A percentile compares a stretch with the other conserved stretches of the same genome.
phyloP scores from a whole-genome alignment of 78 protist genomes.

The Thecamonas trahens region DNA sequence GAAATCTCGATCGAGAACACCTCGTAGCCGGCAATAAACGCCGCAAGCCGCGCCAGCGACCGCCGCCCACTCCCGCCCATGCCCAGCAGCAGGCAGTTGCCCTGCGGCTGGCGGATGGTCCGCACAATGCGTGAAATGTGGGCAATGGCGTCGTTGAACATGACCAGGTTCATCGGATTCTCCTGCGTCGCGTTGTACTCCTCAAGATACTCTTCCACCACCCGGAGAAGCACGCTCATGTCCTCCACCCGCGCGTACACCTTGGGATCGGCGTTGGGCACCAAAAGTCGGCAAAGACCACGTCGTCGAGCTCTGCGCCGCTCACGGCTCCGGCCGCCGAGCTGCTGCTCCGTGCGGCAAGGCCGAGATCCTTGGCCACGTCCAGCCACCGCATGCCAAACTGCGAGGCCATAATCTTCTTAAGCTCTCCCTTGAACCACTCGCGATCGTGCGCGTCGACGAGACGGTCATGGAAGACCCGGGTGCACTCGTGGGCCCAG shows the following conservation, averaged over 20 bases:
- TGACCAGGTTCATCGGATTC: constrained; percentile 66
- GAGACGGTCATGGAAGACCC: constrained; percentile 87
- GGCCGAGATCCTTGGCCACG: too few species aligned
- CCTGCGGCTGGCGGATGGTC: constrained; percentile 68
- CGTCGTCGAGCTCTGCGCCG: constrained; percentile 1
- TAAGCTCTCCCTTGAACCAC: constrained; percentile 23
- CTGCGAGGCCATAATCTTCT: background rate
- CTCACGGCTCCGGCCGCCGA: too few species aligned
- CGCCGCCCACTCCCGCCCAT: constrained; percentile 90
- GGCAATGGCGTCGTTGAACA: constrained; percentile 73
- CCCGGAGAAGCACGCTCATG: background rate
- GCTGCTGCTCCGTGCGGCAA: too few species aligned
- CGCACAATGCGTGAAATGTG: constrained; percentile 77
- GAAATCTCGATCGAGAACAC: constrained; percentile 51
- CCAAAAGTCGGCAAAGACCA: constrained; percentile 56
- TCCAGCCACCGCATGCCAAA: background rate
- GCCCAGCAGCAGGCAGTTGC: constrained; percentile 89
- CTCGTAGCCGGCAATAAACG: constrained; percentile 55
- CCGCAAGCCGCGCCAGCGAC: constrained; percentile 77
- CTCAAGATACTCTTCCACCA: constrained; percentile 48
- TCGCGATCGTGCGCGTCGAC: constrained; percentile 67
- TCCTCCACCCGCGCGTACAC: constrained; percentile 42
- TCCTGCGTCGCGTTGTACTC: constrained; percentile 51
- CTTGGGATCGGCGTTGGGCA: constrained; percentile 16
- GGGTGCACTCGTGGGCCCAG: constrained; percentile 79